Evolutionary conservation across 805 yeast genomes (phyloP).

Genomic region (Grigorovia yakushimaensis): DNA sequence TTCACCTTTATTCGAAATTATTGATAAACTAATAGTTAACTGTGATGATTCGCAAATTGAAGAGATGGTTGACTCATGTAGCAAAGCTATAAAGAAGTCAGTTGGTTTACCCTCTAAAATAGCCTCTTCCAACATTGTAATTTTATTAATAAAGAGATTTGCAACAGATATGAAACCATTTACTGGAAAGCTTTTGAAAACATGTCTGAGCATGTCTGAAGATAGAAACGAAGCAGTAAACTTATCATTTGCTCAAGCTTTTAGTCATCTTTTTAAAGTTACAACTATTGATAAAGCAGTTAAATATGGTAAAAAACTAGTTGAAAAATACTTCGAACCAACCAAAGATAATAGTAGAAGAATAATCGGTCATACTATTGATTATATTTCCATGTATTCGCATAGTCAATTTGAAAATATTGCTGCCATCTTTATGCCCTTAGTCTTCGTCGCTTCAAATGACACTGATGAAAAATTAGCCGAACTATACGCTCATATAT

Average conservation of each 20-base stretch:
- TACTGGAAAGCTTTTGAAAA: slow-evolving; percentile 53
- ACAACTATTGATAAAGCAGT: slow-evolving; percentile 43
- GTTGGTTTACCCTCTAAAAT: slow-evolving; percentile 90
- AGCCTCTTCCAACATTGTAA: slow-evolving; percentile 68
- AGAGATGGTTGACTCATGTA: slow-evolving; percentile 40
- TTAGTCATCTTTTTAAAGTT: slow-evolving; percentile 67
- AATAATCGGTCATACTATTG: slow-evolving; percentile 52
- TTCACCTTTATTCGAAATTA: slow-evolving; percentile 84
- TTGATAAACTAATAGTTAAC: slow-evolving; percentile 62
- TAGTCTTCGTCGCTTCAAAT: slow-evolving; percentile 68
- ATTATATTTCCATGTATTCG: slow-evolving; percentile 58
- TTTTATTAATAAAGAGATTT: slow-evolving; percentile 51
- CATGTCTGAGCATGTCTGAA: slow-evolving; percentile 47
- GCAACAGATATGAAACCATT: slow-evolving; percentile 35
- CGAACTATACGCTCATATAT: slow-evolving; percentile 46
- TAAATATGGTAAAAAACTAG: slow-evolving; percentile 43
- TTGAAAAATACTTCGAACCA: slow-evolving; percentile 46
- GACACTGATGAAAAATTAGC: slow-evolving; percentile 43
- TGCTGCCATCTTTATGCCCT: slow-evolving; percentile 59
- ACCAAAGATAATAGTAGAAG: slow-evolving; percentile 35
- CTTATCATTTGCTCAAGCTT: slow-evolving; percentile 65
- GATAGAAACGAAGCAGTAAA: slow-evolving; percentile 69
- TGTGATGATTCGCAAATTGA: slow-evolving; percentile 35
- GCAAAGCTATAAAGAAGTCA: slow-evolving; percentile 50
- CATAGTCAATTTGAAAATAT: slow-evolving; percentile 56